Evolutionary conservation across 371 early-diverging fungal species (phyloP).

Genomic region (Zychaea mexicana): DNA sequence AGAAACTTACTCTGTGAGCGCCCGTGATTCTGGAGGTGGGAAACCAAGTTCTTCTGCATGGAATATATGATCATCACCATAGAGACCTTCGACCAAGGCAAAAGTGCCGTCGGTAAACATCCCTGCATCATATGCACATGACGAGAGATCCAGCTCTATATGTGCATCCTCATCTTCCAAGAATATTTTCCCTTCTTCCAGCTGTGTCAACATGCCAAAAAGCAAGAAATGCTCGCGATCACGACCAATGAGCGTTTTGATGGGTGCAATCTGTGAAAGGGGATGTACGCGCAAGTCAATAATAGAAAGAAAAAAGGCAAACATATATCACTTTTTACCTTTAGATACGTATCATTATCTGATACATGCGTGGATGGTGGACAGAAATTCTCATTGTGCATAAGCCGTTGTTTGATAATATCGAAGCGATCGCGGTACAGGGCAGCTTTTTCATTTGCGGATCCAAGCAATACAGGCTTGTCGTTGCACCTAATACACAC

Average conservation of each 20-base stretch:
- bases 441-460: constrained; percentile 66
- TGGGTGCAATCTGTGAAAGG: constrained; percentile 80
- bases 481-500: constrained; percentile 18
- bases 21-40: constrained; percentile 77
- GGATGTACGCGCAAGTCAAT: too few relatives aligned
- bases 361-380: constrained; percentile 57
- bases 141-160: constrained; percentile 69
- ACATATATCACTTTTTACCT: constrained; percentile 21
- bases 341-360: constrained; percentile 35
- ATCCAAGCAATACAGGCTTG: constrained; percentile 50
- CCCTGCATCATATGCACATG: constrained; percentile 65
- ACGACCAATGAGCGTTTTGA: constrained; percentile 81
- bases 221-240: constrained; percentile 72
- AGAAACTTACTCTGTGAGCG: constrained; percentile 58
- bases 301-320: too few relatives aligned
- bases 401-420: constrained; percentile 73
- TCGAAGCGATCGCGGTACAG: constrained; percentile 78
- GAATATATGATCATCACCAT: constrained; percentile 72
- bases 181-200: constrained; percentile 78
- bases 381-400: constrained; percentile 82
- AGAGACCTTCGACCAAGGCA: constrained; percentile 81
- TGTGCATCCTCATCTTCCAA: constrained; percentile 85
- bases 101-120: constrained; percentile 84
- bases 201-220: constrained; percentile 89
- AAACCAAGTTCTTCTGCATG: constrained; percentile 69